Evolutionary conservation across 768 basidiomycete genomes (phyloP), one percentile per base, ranked within the genome.

Genomic region (Calocybe indica): DNA sequence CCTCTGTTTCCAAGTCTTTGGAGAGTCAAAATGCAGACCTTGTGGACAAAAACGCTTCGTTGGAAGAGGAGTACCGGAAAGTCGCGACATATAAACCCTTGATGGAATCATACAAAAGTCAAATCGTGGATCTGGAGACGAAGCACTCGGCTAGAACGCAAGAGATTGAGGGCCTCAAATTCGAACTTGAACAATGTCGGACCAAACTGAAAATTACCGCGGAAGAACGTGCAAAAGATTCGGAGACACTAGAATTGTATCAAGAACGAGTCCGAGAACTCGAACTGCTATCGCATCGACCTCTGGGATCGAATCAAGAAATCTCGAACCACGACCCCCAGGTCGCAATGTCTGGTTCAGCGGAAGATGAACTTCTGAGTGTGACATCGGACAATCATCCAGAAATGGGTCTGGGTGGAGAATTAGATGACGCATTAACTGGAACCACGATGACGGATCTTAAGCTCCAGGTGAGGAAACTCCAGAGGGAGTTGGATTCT

Each of bases 1-100:
- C 35, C 50, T 45, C 10, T 29, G 34, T 14, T 38, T 22, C 7
- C 7, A 52, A 93, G 92, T 80, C 82, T 2, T 72, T 97, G 22
- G 94, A 98, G 68, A 88, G 85, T 56, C 92, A 99, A 67, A 97
- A 98, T 56, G 84, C 91, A 5, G 82, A 83, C 47, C 79, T 99
- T 5, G 85, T 97, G 13, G 90, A 96, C 71, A 88, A 83, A 63
- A 93, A 94, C 57, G 86, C 90, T 0, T 78, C 87, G 1, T 67
- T 97, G n/a, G 93, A 97, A 62, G 91, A 93, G 52, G 92, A 97
- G 59, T 89, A 88, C 58, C 80, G 83, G 62, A 92, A 92, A 58
- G 83, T 92, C 8, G 79, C 86, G 1, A 82, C 85, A 2, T 88
- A 88, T 70, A 92, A 87, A 62, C 88, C 88, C 4, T 74, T 95